Percentiles rank a stretch among this genome's conserved stretches.
Conservation (phyloP, 176 grass and related monocot genomes). For the Cenchrus americanus region DNA sequence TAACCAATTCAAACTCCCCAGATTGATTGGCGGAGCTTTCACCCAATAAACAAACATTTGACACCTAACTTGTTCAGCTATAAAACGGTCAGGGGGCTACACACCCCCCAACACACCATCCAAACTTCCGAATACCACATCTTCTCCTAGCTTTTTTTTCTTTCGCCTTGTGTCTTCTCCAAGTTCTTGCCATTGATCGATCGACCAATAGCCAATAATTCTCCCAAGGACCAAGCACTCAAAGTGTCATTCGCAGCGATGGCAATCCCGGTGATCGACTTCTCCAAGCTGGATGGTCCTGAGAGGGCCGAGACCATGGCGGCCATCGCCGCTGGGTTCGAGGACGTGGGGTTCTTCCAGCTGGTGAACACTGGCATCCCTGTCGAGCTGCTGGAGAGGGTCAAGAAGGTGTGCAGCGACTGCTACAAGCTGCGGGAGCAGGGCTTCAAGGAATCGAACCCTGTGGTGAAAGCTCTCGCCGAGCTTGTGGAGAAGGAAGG, state of each 20-base stretch:
- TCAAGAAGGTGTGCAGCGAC: conserved; percentile 83
- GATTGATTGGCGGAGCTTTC: conserved; percentile 36
- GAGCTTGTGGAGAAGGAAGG: conserved; percentile 38
- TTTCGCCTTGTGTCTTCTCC: neutral
- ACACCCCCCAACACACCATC: conserved; percentile 12
- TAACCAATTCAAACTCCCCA: conserved; percentile 32
- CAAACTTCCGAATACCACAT: neutral
- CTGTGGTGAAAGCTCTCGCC: conserved; percentile 45
- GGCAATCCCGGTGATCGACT: conserved; percentile 84
- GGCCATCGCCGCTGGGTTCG: conserved; percentile 65
- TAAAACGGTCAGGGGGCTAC: conserved; percentile 44
- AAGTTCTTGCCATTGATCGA: conserved; percentile 25
- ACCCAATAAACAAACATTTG: conserved; percentile 47
- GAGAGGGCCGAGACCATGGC: conserved; percentile 56
- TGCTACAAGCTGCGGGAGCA: conserved; percentile 72
- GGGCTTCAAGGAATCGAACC: conserved; percentile 57
- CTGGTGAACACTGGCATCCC: conserved; percentile 89
- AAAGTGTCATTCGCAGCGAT: conserved; percentile 14
- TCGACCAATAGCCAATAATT: neutral
- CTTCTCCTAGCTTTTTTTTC: conserved; percentile 3
- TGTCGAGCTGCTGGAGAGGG: conserved; percentile 74
- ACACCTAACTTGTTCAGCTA: conserved; percentile 46
- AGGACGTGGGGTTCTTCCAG: conserved; percentile 94
- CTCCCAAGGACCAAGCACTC: neutral
- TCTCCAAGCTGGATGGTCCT: conserved; percentile 71